phyloP scores from a whole-genome alignment of 176 grass and related monocot genomes.

The Aegilops longissima region DNA sequence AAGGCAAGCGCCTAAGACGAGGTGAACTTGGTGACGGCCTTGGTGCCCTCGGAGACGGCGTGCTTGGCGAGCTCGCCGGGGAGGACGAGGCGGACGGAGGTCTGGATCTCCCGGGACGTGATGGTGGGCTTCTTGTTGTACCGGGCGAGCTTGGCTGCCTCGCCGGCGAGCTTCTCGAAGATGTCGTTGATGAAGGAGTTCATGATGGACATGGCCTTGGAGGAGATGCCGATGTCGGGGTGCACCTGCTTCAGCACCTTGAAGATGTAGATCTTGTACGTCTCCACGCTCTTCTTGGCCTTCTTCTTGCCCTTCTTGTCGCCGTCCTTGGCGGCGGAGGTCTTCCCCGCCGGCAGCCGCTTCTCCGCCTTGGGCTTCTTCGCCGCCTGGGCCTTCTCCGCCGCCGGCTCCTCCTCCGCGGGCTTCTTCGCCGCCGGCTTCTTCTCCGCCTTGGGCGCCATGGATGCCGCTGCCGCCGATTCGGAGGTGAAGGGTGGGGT shows the following conservation, averaged over 20 bases:
- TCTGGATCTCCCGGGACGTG: conserved; percentile 61
- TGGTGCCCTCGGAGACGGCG: not conserved
- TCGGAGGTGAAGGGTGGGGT: too few relatives aligned
- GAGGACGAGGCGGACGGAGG: conserved; percentile 59
- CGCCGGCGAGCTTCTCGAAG: conserved; percentile 71
- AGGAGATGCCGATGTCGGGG: conserved; percentile 79
- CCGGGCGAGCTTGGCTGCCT: conserved; percentile 24
- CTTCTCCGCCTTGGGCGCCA: not conserved
- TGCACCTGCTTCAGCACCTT: conserved; percentile 96
- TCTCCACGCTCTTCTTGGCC: conserved; percentile 62
- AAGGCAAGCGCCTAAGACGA: not conserved
- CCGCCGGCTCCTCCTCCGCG: too few relatives aligned
- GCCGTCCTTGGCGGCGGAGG: not conserved
- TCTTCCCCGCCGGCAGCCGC: not conserved
- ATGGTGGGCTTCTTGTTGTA: conserved; percentile 73
- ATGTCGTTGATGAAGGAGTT: conserved; percentile 93
- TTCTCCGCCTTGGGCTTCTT: not conserved
- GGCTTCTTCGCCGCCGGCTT: not conserved
- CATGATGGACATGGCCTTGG: conserved; percentile 98
- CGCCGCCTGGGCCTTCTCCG: not conserved
- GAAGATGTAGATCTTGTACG: conserved; percentile 97
- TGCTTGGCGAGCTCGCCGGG: conserved; percentile 55
- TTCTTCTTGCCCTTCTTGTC: conserved; percentile 42
- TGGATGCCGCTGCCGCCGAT: not conserved
- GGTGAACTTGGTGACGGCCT: conserved; percentile 2